phyloP scores from a whole-genome alignment of 108 stramenopile species.

The Nitzschia sp. region DNA sequence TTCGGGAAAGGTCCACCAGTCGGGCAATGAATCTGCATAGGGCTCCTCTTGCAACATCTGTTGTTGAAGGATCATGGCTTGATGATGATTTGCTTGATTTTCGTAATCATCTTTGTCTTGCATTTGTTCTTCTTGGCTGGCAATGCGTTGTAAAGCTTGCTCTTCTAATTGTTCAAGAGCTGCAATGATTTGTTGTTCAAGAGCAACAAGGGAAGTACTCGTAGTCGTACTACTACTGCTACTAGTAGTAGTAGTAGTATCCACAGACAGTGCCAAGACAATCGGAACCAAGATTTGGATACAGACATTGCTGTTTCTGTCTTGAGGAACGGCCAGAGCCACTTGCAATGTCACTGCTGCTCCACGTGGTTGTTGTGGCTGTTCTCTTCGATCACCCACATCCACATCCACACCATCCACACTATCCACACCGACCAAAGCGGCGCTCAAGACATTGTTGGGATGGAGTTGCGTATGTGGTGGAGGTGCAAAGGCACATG shows the following conservation, averaged over 20 bases:
- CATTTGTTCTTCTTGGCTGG: background rate
- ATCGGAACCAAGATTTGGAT: slow-evolving; percentile 15
- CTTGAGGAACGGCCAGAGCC: background rate
- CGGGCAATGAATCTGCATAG: background rate
- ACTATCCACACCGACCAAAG: background rate
- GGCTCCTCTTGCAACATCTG: slow-evolving; percentile 20
- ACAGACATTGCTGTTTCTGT: background rate
- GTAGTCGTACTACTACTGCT: background rate
- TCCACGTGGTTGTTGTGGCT: no score
- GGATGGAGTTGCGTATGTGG: background rate
- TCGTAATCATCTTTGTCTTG: background rate
- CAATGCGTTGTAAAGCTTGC: background rate
- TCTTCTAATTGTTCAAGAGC: background rate
- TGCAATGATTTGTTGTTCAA: background rate
- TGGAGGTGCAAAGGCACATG: slow-evolving; percentile 4
- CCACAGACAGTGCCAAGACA: background rate
- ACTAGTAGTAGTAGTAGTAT: background rate
- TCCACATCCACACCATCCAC: no score
- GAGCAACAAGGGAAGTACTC: background rate
- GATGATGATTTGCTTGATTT: background rate
- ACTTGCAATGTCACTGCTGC: background rate
- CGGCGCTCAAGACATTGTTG: background rate
- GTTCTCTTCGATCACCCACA: no score
- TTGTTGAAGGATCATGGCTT: background rate
- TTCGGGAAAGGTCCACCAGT: slow-evolving; percentile 26